A percentile compares a stretch with the other conserved stretches of the same genome.
Conservation (phyloP, 164 flowering plant genomes). For the Nymphaea thermarum region DNA sequence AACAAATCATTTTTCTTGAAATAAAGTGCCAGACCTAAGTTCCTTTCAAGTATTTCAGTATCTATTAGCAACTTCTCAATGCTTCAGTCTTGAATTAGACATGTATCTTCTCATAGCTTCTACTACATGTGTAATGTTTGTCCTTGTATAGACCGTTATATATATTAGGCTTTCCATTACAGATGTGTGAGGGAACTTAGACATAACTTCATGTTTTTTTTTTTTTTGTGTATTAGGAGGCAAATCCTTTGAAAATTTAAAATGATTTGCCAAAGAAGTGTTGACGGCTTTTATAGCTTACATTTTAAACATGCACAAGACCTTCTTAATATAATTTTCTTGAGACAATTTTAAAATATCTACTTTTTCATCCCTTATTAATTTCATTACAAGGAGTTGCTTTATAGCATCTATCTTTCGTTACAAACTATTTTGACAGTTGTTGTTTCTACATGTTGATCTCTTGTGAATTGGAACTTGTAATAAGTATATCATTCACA, state of each 20-base stretch:
- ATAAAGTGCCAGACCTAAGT: background rate
- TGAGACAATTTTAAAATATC: no score
- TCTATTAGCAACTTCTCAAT: background rate
- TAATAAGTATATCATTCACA: no score
- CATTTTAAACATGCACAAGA: background rate
- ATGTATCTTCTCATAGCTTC: background rate
- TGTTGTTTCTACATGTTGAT: no score
- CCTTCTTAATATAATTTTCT: no score
- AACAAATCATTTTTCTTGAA: no score
- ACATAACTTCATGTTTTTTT: background rate
- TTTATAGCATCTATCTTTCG: no score
- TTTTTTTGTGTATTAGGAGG: background rate
- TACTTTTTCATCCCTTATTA: no score
- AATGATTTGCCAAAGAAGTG: background rate
- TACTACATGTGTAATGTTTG: background rate
- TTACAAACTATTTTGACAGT: no score
- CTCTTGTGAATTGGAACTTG: no score
- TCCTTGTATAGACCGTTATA: background rate
- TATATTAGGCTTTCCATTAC: background rate
- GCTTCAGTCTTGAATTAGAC: background rate
- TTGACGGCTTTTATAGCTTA: no score
- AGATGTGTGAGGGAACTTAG: background rate
- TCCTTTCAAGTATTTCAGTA: no score
- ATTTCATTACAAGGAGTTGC: no score
- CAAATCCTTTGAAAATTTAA: background rate